Evolutionary conservation across 192 early-diverging fungal genomes (phyloP), one percentile per base, ranked within the genome.

Genomic region (Gryganskiella cystojenkinii): DNA sequence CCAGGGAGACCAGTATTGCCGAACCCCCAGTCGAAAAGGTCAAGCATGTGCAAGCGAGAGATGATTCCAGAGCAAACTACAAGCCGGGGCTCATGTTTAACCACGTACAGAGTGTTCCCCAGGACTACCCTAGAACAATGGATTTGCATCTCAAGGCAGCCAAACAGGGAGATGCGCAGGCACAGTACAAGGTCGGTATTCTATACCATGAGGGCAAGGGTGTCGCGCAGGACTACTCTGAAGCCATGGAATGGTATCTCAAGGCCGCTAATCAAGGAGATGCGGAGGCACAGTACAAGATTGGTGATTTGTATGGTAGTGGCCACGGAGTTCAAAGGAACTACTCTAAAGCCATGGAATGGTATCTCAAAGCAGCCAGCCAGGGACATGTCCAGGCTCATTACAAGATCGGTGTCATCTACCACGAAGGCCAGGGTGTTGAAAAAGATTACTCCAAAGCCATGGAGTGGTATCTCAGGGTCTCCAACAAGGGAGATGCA

Each of bases 261-360:
- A 79, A 67, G n/a, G 82, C 82, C 0, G 73, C 72, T 0, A 34
- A 50, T 4, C 60, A 55, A 8, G 80, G 80, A 34, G 72, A 81
- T 45, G 50, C 67, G 20, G 20, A 51, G 19, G 72, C 82, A 1
- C 37, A 67, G 25, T 66, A 64, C 25, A 43, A 71, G 1, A 35
- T 83, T 15, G 82, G 82, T 1, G 56, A 45, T 17, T 71, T 63
- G n/a, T 76, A 78, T 51, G 72, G 71, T 50, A 27, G 78, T 25
- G 82, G 82, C n/a, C 34, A 55, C 34, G 65, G 80, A 27, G 66
- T 75, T 45, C 27, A 52, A 1, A 20, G 44, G 31, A 57, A 82
- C 20, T 49, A 60, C 3, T 35, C 54, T 31, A 45, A 47, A 19
- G 82, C 82, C 11, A 67, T 79, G 30, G 33, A 54, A 25, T 83